These are phyloP conservation scores for Coelastrella sp. DNA, from an alignment of 139 green algal genomes.

Conservation along the genomic window DNA sequence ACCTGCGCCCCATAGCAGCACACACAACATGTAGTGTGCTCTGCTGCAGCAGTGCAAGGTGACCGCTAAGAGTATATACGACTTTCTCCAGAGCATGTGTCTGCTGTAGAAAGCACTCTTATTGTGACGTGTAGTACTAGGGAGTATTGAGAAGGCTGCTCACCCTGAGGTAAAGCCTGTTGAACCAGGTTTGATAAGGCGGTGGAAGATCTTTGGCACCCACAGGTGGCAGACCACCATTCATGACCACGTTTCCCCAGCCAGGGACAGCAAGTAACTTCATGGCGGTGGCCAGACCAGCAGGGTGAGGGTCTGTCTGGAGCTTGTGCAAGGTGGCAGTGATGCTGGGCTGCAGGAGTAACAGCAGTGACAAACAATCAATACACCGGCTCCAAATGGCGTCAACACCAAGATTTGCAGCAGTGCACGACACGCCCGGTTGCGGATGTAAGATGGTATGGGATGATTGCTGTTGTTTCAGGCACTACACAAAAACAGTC, in stretches of 20 bases:
- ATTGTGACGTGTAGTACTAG: too few relatives aligned
- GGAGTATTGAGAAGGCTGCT: too few relatives aligned
- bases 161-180: slow-evolving; percentile 40
- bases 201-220: background rate
- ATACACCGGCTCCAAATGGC: too few relatives aligned
- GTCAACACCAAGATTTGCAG: too few relatives aligned
- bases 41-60: too few relatives aligned
- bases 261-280: slow-evolving; percentile 5
- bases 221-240: slow-evolving; percentile 20
- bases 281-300: background rate
- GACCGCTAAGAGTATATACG: too few relatives aligned
- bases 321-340: background rate
- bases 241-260: slow-evolving; percentile 16
- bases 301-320: background rate
- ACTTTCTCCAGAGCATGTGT: too few relatives aligned
- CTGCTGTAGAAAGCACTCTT: too few relatives aligned
- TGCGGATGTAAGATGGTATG: too few relatives aligned
- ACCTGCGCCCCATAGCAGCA: background rate
- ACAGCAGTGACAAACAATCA: background rate
- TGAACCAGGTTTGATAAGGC: slow-evolving; percentile 34
- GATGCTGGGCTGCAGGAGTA: slow-evolving; percentile 14
- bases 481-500: too few relatives aligned
- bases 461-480: too few relatives aligned
- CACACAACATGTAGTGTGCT: background rate
- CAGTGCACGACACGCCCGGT: too few relatives aligned